These are phyloP conservation scores for Tolypocladium tropicale DNA, from an alignment of 2,329 filamentous ascomycete species.

Conservation along the genomic window DNA sequence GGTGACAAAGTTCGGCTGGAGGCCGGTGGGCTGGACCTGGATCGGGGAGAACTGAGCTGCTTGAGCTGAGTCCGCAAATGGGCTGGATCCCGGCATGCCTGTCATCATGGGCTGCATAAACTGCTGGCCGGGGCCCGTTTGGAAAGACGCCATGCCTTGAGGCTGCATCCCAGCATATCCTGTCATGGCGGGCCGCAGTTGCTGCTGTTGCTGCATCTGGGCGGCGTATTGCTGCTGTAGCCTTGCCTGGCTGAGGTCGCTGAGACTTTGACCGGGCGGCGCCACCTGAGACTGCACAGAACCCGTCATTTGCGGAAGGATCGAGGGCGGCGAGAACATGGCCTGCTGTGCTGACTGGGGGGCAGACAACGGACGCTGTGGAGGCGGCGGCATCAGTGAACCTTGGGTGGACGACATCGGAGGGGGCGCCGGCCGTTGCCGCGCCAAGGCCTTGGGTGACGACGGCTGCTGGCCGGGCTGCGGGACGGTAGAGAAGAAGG, in stretches of 20 bases:
- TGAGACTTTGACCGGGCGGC: constrained; percentile 64
- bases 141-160: constrained; percentile 28
- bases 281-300: constrained; percentile 51
- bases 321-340: constrained; percentile 60
- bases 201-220: constrained; percentile 34
- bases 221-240: constrained; percentile 50
- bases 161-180: constrained; percentile 22
- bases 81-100: constrained; percentile 27
- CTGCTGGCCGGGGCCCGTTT: constrained; percentile 19
- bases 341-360: constrained; percentile 71
- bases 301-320: constrained; percentile 82
- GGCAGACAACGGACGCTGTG: constrained; percentile 74
- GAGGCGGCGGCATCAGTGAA: constrained; percentile 64
- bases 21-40: constrained; percentile 57
- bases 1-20: constrained; percentile 29
- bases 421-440: constrained; percentile 64
- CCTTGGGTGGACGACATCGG: constrained; percentile 48
- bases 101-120: constrained; percentile 42
- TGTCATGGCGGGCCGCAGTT: constrained; percentile 29
- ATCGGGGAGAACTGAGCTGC: constrained; percentile 34
- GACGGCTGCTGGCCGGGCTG: constrained; percentile 30
- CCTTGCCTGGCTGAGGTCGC: constrained; percentile 59
- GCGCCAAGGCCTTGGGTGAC: constrained; percentile 21
- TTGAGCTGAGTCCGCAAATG: constrained; percentile 27
- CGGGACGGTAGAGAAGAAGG: constrained; percentile 39